Evolutionary conservation across 2,329 filamentous ascomycete genomes (phyloP).

Genomic region (Beauveria australis): DNA sequence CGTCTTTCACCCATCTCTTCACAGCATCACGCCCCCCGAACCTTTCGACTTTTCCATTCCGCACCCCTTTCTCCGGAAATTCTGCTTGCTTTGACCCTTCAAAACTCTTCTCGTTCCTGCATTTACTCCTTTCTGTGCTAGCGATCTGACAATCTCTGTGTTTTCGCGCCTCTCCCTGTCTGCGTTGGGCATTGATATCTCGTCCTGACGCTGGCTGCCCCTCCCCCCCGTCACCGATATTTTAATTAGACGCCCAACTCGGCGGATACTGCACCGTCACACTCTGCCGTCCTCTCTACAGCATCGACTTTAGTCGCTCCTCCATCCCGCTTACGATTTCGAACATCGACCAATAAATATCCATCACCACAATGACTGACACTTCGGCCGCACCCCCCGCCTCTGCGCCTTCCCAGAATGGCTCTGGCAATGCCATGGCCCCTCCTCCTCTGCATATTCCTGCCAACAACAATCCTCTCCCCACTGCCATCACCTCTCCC

Average conservation of each 20-base stretch:
- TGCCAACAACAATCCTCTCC: slow-evolving; percentile 92
- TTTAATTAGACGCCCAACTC: slow-evolving; percentile 11
- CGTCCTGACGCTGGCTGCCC: slow-evolving; percentile 11
- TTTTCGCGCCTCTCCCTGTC: slow-evolving; percentile 4
- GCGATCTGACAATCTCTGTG: background rate
- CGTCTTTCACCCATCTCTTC: slow-evolving; percentile 13
- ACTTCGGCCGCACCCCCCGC: slow-evolving; percentile 65
- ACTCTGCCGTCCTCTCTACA: background rate
- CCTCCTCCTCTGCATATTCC: slow-evolving; percentile 83
- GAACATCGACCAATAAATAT: slow-evolving; percentile 4
- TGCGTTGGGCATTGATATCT: slow-evolving; percentile 9
- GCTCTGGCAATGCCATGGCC: slow-evolving; percentile 46
- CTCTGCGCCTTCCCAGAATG: slow-evolving; percentile 53
- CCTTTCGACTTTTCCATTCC: background rate
- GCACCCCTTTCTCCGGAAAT: slow-evolving; percentile 1
- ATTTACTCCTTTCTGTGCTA: background rate
- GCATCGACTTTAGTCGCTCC: background rate
- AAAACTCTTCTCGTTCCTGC: background rate
- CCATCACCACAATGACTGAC: slow-evolving; percentile 15
- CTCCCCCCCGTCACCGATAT: slow-evolving; percentile 10
- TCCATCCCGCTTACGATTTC: background rate
- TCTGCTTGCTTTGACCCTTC: background rate
- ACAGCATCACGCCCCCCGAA: slow-evolving; percentile 5
- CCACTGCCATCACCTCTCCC: slow-evolving; percentile 83
- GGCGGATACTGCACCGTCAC: background rate